Base-by-base conservation (phyloP, 495 filamentous ascomycete genomes). In the Daldinia bambusicola region DNA sequence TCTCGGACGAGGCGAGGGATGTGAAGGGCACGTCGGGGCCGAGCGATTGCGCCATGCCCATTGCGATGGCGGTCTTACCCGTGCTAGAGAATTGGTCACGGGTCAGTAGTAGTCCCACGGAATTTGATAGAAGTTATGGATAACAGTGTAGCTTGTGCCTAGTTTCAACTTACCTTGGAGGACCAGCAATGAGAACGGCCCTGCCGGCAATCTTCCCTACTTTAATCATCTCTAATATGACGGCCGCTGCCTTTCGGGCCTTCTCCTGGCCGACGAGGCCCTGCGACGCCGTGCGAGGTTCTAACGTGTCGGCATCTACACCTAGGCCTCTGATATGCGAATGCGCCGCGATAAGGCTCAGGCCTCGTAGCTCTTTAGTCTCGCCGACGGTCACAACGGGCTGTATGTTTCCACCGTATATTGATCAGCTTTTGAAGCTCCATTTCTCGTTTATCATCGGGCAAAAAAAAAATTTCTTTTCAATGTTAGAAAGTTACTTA, bases 171-270 rank as follows among this genome's bases (percentile, higher is more conserved):
- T 76, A 86, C 85, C 84, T 98, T 14, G 95, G 96, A 61, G 96
- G 95, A 0, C 95, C 95, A 59, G 95, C 95, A 70, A 99, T 97
- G 69, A 99, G 83, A 18, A 98, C 92, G 16, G 95, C 95, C 70
- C 95, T 89, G 50, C 95, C 95, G 55, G 96, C 96, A 82, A 99
- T 98, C 81, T 97, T 98, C 71, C 95, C 95, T 74, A 96, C 93
- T 81, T 95, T 97, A 66, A 97, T 96, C 94, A 99, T 98, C 80
- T 98, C 93, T 67, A 99, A 78, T 66, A 99, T 94, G 20, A 99
- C 89, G 0, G 94, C 95, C 2, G 95, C 95, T 0, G 95, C 95
- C 81, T 97, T 98, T 52, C 95, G 90, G 43, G 95, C 96, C 80
- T 95, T 95, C 75, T 97, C 90, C 81, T 99, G 95, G 41, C 95